These are phyloP conservation scores for Penicillium sp. DNA, from an alignment of 2,329 filamentous ascomycete species.

Conservation along the genomic window DNA sequence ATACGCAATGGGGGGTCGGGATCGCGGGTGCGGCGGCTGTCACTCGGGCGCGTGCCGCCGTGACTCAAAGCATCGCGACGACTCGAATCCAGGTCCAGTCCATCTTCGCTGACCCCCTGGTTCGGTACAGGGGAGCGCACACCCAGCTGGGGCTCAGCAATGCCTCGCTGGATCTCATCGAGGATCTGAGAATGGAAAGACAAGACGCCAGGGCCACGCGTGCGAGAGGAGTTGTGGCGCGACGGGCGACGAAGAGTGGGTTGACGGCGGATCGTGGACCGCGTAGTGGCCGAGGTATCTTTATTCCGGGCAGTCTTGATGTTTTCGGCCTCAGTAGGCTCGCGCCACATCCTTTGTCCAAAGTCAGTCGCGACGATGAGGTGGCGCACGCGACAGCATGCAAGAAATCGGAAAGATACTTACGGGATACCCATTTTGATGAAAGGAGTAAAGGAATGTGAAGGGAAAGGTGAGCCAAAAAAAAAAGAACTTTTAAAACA, in stretches of 20 bases:
- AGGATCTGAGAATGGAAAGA: slow-evolving; percentile 27
- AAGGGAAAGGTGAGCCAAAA: slow-evolving; percentile 16
- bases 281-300: slow-evolving; percentile 50
- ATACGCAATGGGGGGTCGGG: slow-evolving; percentile 9
- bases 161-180: slow-evolving; percentile 32
- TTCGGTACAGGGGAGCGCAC: slow-evolving; percentile 27
- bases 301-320: slow-evolving; percentile 44
- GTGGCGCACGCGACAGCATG: slow-evolving; percentile 15
- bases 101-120: slow-evolving; percentile 25
- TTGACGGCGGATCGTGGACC: slow-evolving; percentile 56
- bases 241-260: slow-evolving; percentile 33
- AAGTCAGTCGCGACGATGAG: slow-evolving; percentile 19
- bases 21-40: slow-evolving; percentile 20
- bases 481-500: slow-evolving; percentile 4
- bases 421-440: slow-evolving; percentile 41
- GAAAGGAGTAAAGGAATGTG: slow-evolving; percentile 2
- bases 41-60: slow-evolving; percentile 3
- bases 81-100: slow-evolving; percentile 27
- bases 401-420: slow-evolving; percentile 22
- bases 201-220: slow-evolving; percentile 27
- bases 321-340: slow-evolving; percentile 46
- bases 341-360: slow-evolving; percentile 50
- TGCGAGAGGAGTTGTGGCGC: slow-evolving; percentile 24
- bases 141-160: slow-evolving; percentile 18
- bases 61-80: slow-evolving; percentile 28